Base-by-base conservation (phyloP, 805 yeast genomes). In the Torulaspora delbrueckii region DNA sequence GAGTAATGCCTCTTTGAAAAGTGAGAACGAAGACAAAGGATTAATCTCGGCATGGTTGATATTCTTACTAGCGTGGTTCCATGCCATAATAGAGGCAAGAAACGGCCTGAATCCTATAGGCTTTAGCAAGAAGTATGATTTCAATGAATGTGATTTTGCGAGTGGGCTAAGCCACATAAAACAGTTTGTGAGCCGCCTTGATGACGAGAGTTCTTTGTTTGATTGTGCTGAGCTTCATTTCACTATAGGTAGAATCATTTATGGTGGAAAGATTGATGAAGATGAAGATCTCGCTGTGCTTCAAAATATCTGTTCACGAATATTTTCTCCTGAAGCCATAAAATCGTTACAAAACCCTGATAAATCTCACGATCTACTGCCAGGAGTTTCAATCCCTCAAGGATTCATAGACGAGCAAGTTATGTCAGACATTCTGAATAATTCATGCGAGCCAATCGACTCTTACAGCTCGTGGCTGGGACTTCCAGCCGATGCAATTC, bases 61-160 rank as follows among this genome's bases (percentile, higher is more conserved):
- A 48, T 78, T 82, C 52, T 60, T 83, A 23, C 52, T 85, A 4
- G 71, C 79, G 0, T 86, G 95, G 95, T 75, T 76, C 50, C 95
- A 86, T 58, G 73, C 85, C 0, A 58, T 84, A 0, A 57, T 87
- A 3, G 72, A 72, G 28, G 88, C 81, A 48, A 63, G 86, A 43
- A 60, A 77, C 40, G 69, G 84, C 38, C 82, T 73, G 51, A 73
- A 71, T 1, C 88, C 91, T 0, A 58, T 76, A 2, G 86, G 91
- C 1, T 85, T 86, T 65, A 54, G 66, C 1, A 75, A 76, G 52
- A 57, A 53, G 8, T 83, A 86, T 57, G 95, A 85, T 48, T 77
- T 89, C 55, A 85, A 77, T 58, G 86, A 85, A 46, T 65, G 81
- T n/a, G 96, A 90, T 59, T 74, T 82, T 43, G 64, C 67, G 8